These are phyloP conservation scores for Agaricus subrufescens DNA, from an alignment of 768 basidiomycete genomes.

Conservation along the genomic window DNA sequence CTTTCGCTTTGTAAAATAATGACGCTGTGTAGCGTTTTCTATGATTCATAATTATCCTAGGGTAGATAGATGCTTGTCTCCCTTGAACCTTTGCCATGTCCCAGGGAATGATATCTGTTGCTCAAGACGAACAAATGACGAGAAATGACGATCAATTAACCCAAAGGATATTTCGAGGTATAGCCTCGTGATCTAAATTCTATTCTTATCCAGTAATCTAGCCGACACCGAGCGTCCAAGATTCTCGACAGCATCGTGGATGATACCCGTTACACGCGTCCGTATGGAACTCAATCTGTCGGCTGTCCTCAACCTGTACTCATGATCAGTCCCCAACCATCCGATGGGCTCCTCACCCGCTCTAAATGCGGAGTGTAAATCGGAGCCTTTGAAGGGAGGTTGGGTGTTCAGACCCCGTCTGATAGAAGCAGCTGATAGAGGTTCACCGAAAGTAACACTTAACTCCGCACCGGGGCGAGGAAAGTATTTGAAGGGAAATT, in stretches of 20 bases:
- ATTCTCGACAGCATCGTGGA: slow-evolving; percentile 50
- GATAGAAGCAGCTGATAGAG: slow-evolving; percentile 40
- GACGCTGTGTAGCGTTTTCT: no score
- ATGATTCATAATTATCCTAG: no score
- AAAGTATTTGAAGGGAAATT: slow-evolving; percentile 68
- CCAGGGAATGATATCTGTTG: no score
- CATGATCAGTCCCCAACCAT: slow-evolving; percentile 19
- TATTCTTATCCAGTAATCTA: slow-evolving; percentile 8
- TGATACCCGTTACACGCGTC: slow-evolving; percentile 46
- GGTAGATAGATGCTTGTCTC: no score
- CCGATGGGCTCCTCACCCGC: slow-evolving; percentile 15
- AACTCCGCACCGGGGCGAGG: slow-evolving; percentile 60
- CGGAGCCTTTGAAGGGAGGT: slow-evolving; percentile 6
- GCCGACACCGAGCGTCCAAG: slow-evolving; percentile 50
- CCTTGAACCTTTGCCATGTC: no score
- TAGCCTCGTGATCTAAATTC: neutral
- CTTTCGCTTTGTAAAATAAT: no score
- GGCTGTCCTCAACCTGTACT: neutral
- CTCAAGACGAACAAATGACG: no score
- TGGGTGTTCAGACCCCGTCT: neutral
- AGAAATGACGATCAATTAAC: no score
- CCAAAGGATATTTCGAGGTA: no score
- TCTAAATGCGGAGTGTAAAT: slow-evolving; percentile 8
- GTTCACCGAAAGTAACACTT: slow-evolving; percentile 77
- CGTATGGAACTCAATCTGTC: slow-evolving; percentile 26